Base-by-base conservation (phyloP, 176 grass and related monocot species). In the Zoysia japonica region DNA sequence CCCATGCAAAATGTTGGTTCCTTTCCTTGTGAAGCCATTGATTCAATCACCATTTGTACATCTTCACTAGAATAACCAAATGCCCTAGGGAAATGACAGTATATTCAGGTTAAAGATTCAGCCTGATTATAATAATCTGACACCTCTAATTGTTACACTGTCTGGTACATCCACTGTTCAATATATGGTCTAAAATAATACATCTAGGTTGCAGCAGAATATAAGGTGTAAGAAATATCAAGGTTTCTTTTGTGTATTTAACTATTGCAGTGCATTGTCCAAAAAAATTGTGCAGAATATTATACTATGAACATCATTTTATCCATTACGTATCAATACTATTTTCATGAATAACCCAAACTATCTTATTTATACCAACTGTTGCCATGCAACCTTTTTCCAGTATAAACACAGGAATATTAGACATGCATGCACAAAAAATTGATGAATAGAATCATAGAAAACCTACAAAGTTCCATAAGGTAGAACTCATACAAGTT, bases 1-100 rank as follows among this genome's bases (percentile, higher is more conserved):
- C 96, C 96, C 96, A 99, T 99, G 76, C 96, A 99, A 92, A 99
- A 99, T 80, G 96, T 99, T 86, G 96, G 96, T 63, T 99, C 96
- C 91, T 99, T 99, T 68, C 96, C 96, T 95, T 99, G 96, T 66
- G 90, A 95, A 72, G 96, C 96, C 96, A 99, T 99, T 46, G 96
- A 86, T 91, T 99, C 96, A 81, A 99, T 99, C 57, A 99, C 92
- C 96, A 99, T 85, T 85, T 99, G 96, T 71, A 99, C 96, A 93
- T 99, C 96, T 90, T 99, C 96, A 88, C 96, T 99, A 56, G 96
- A 99, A 86, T 99, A 96, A 48, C 96, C 96, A 88, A 99, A 99
- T 79, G 96, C 96, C 90, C 96, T 99, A 71, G 45, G 66, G 15
- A 85, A 75, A 77, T 74, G 68, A 68, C 28, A 88, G 69, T 72